Evolutionary conservation across 495 filamentous ascomycete species (phyloP).

Genomic region (Annulohypoxylon bovei): DNA sequence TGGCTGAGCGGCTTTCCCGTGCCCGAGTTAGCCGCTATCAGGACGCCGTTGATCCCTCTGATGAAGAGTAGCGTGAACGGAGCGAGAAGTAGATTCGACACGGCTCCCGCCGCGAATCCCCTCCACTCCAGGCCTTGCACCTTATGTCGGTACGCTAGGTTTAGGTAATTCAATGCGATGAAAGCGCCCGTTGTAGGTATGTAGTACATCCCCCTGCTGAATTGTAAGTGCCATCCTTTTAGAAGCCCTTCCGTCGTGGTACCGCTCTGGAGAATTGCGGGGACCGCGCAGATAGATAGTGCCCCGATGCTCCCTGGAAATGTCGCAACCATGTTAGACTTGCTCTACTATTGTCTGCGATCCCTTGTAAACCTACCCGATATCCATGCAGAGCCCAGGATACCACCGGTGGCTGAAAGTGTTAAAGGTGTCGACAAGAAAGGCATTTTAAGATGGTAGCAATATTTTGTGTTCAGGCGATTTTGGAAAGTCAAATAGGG

Average conservation of each 20-base stretch:
- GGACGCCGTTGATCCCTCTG: slow-evolving; percentile 26
- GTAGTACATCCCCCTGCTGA: slow-evolving; percentile 45
- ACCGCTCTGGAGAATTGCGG: slow-evolving; percentile 46
- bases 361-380: slow-evolving; percentile 31
- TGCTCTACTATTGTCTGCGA: background rate
- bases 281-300: slow-evolving; percentile 47
- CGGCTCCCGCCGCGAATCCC: slow-evolving; percentile 47
- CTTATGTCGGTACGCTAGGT: slow-evolving; percentile 53
- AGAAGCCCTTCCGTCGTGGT: slow-evolving; percentile 46
- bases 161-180: slow-evolving; percentile 50
- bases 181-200: slow-evolving; percentile 49
- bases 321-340: background rate
- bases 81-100: slow-evolving; percentile 51
- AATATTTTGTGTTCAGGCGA: background rate
- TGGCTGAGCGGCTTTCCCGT: slow-evolving; percentile 47
- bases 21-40: slow-evolving; percentile 34
- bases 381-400: slow-evolving; percentile 44
- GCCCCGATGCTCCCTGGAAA: slow-evolving; percentile 51
- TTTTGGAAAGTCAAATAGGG: background rate
- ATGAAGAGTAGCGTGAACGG: slow-evolving; percentile 51
- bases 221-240: slow-evolving; percentile 42
- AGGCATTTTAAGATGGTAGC: slow-evolving; percentile 29
- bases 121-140: slow-evolving; percentile 42
- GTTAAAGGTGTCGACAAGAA: slow-evolving; percentile 41
- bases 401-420: slow-evolving; percentile 38